Evolutionary conservation across 2,329 filamentous ascomycete genomes (phyloP).

Genomic region (Cadophora sp.): DNA sequence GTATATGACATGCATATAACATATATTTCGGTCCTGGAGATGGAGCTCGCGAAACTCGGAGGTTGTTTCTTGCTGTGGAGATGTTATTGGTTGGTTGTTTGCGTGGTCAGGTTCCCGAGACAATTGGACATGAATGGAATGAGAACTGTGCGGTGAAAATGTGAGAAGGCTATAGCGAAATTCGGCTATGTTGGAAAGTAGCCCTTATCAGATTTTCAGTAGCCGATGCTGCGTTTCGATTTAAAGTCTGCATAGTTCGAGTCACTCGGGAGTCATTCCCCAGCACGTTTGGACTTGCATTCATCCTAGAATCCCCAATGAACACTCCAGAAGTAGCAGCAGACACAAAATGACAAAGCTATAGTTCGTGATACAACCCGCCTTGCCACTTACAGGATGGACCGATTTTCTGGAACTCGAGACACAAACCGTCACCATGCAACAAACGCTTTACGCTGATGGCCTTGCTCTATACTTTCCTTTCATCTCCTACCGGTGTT

Average conservation of each 20-base stretch:
- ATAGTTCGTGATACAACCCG: background rate
- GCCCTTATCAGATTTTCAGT: too few relatives aligned
- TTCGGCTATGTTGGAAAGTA: too few relatives aligned
- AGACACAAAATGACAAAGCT: background rate
- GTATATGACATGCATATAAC: background rate
- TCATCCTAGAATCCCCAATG: background rate
- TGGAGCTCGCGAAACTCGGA: too few relatives aligned
- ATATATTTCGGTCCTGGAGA: background rate
- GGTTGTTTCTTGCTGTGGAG: background rate
- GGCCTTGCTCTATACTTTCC: background rate
- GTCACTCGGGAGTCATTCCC: too few relatives aligned
- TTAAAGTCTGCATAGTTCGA: too few relatives aligned
- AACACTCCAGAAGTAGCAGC: background rate
- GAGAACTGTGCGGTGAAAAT: background rate
- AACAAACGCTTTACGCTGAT: background rate
- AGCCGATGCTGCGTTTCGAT: too few relatives aligned
- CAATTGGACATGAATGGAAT: background rate
- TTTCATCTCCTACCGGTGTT: background rate
- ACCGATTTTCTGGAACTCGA: slow-evolving; percentile 14
- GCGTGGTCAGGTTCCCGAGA: background rate
- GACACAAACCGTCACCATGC: background rate
- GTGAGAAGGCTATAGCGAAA: too few relatives aligned
- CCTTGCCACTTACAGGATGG: slow-evolving; percentile 4
- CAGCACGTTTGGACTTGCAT: too few relatives aligned
- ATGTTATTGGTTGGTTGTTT: background rate